These are phyloP conservation scores for Calcarisporium arbuscula DNA, from an alignment of 2,329 filamentous ascomycete species.

Conservation along the genomic window DNA sequence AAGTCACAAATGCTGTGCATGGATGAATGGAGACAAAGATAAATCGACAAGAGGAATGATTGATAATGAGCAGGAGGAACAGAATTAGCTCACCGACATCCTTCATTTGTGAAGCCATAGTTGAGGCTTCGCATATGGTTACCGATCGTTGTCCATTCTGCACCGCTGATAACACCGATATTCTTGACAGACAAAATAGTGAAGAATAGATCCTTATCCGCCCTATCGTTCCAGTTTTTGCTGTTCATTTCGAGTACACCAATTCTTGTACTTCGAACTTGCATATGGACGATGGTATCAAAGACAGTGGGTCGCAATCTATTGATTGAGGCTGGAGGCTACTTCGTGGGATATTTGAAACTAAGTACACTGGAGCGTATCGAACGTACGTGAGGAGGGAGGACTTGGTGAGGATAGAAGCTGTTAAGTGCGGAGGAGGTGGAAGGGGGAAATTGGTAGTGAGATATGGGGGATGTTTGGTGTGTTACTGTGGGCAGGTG, in stretches of 20 bases:
- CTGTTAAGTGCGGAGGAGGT: slow-evolving; percentile 30
- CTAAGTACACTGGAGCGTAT: too few relatives aligned
- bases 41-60: too few relatives aligned
- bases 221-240: slow-evolving; percentile 56
- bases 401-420: slow-evolving; percentile 17
- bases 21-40: too few relatives aligned
- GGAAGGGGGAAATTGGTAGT: slow-evolving; percentile 36
- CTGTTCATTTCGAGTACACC: too few relatives aligned
- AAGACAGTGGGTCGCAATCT: slow-evolving; percentile 7
- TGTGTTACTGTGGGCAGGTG: slow-evolving; percentile 17
- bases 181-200: slow-evolving; percentile 57
- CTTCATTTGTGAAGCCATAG: slow-evolving; percentile 59
- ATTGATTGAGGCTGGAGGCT: slow-evolving; percentile 9
- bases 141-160: slow-evolving; percentile 57
- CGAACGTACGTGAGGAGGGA: slow-evolving; percentile 3
- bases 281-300: slow-evolving; percentile 7
- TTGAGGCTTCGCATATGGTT: slow-evolving; percentile 53
- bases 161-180: slow-evolving; percentile 56
- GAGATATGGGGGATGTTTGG: slow-evolving; percentile 21
- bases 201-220: slow-evolving; percentile 58
- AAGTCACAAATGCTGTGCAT: too few relatives aligned
- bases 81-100: slow-evolving; percentile 49
- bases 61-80: too few relatives aligned
- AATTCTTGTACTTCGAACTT: too few relatives aligned
- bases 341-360: slow-evolving; percentile 5